These are phyloP conservation scores for Haplosporangium gracile DNA, from an alignment of 192 early-diverging fungal genomes.

Conservation along the genomic window DNA sequence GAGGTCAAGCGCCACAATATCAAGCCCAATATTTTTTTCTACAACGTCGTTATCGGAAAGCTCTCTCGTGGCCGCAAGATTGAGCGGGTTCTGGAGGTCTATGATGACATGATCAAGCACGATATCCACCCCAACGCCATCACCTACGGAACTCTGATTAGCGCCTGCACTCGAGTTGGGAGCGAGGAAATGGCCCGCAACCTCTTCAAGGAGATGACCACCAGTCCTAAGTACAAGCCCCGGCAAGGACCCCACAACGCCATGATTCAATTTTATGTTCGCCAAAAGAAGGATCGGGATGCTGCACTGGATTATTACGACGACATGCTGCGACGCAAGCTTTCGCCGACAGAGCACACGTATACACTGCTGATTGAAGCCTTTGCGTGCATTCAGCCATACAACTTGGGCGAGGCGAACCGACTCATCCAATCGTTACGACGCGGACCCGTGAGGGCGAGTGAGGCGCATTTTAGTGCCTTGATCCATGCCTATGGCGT, in stretches of 20 bases:
- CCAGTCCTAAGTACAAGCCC: slow-evolving; percentile 59
- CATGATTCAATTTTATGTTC: slow-evolving; percentile 75
- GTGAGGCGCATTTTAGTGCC: slow-evolving; percentile 65
- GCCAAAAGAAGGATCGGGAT: slow-evolving; percentile 63
- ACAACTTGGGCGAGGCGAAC: slow-evolving; percentile 67
- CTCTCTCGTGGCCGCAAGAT: slow-evolving; percentile 70
- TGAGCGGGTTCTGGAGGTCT: slow-evolving; percentile 62
- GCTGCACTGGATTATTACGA: slow-evolving; percentile 64
- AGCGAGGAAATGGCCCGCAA: slow-evolving; percentile 63
- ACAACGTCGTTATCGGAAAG: slow-evolving; percentile 72
- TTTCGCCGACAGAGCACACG: slow-evolving; percentile 67
- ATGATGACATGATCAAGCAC: slow-evolving; percentile 68
- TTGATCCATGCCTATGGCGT: slow-evolving; percentile 70
- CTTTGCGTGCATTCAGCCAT: slow-evolving; percentile 66
- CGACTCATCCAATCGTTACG: slow-evolving; percentile 59
- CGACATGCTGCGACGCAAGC: slow-evolving; percentile 54
- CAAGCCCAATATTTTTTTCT: slow-evolving; percentile 68
- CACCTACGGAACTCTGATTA: slow-evolving; percentile 69
- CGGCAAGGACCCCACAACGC: slow-evolving; percentile 68
- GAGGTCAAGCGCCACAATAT: slow-evolving; percentile 68
- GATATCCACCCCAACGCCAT: slow-evolving; percentile 65
- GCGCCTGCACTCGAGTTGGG: slow-evolving; percentile 67
- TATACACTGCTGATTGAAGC: slow-evolving; percentile 70
- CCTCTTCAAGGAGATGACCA: slow-evolving; percentile 63
- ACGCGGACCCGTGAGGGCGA: slow-evolving; percentile 53